A percentile compares a stretch with the other conserved stretches of the same genome.
Evolutionary conservation across 768 basidiomycete genomes (phyloP).

Genomic region (Tricholomella constricta): DNA sequence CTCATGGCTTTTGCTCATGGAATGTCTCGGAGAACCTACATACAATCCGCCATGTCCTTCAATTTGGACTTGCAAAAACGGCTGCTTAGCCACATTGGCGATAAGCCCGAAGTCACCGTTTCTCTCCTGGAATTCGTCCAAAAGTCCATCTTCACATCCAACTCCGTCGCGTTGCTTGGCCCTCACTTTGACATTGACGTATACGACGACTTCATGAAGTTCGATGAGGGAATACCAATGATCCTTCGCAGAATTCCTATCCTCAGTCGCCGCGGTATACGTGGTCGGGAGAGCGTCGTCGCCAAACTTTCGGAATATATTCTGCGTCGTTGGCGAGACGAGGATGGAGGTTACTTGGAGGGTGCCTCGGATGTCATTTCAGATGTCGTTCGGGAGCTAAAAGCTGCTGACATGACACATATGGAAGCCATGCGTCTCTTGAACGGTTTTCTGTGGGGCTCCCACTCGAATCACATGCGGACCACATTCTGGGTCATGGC

Average conservation of each 20-base stretch:
- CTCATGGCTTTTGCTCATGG: conserved; percentile 7
- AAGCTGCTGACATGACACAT: conserved; percentile 6
- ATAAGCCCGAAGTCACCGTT: background rate
- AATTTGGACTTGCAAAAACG: conserved; percentile 5
- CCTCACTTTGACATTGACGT: conserved; percentile 9
- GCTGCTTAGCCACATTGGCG: background rate
- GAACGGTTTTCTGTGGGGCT: conserved; percentile 9
- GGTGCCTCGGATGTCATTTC: conserved; percentile 10
- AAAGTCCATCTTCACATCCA: conserved; percentile 6
- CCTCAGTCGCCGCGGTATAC: background rate
- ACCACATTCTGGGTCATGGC: conserved; percentile 10
- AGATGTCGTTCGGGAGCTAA: conserved; percentile 1
- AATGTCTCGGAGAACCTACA: conserved; percentile 5
- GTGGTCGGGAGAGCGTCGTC: conserved; percentile 1
- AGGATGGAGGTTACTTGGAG: conserved; percentile 8
- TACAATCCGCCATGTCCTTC: conserved; percentile 8
- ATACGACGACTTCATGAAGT: conserved; percentile 6
- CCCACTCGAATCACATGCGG: conserved; percentile 9
- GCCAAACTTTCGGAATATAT: conserved; percentile 6
- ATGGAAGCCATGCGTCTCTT: conserved; percentile 4
- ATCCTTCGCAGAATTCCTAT: conserved; percentile 5
- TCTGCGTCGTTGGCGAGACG: conserved; percentile 7
- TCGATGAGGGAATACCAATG: conserved; percentile 4
- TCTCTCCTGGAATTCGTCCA: conserved; percentile 6
- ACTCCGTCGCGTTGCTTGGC: conserved; percentile 5